Evolutionary conservation across 2,329 filamentous ascomycete genomes (phyloP).

Genomic region (Xylariomycetidae sp.): DNA sequence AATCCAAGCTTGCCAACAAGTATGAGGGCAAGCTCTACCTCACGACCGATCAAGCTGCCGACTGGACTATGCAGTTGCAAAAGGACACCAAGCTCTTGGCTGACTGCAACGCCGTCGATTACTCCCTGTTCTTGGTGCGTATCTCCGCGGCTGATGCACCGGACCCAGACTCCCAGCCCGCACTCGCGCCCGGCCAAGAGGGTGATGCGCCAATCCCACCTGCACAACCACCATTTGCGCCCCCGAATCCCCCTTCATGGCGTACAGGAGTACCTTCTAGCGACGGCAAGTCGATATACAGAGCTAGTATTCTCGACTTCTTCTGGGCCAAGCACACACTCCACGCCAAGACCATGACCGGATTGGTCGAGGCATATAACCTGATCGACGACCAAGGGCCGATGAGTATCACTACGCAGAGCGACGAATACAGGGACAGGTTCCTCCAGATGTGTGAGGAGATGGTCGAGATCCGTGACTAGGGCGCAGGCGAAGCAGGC

Average conservation of each 20-base stretch:
- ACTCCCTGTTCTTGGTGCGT: conserved; percentile 68
- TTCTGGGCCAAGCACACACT: conserved; percentile 74
- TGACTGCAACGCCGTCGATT: conserved; percentile 64
- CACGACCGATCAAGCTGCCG: conserved; percentile 46
- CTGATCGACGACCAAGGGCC: conserved; percentile 58
- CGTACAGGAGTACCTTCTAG: conserved; percentile 55
- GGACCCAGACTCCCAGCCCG: conserved; percentile 40
- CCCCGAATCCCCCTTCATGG: conserved; percentile 46
- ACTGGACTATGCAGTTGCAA: conserved; percentile 51
- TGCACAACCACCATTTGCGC: conserved; percentile 28
- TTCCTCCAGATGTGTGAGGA: conserved; percentile 46
- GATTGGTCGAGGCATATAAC: conserved; percentile 61
- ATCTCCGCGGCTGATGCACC: conserved; percentile 21
- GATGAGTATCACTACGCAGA: conserved; percentile 71
- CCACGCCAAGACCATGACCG: conserved; percentile 61
- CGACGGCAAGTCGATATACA: conserved; percentile 63
- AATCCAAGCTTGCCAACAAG: conserved; percentile 60
- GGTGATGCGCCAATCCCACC: conserved; percentile 15
- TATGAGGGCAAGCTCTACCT: conserved; percentile 64
- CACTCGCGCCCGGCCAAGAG: conserved; percentile 24
- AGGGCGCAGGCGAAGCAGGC: no score
- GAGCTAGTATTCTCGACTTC: conserved; percentile 67
- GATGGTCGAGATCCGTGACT: conserved; percentile 35
- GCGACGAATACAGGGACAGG: conserved; percentile 59
- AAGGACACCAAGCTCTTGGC: conserved; percentile 61